Evolutionary conservation across 1,284 basidiomycete species (phyloP).

Genomic region (Xanthoconium separans): DNA sequence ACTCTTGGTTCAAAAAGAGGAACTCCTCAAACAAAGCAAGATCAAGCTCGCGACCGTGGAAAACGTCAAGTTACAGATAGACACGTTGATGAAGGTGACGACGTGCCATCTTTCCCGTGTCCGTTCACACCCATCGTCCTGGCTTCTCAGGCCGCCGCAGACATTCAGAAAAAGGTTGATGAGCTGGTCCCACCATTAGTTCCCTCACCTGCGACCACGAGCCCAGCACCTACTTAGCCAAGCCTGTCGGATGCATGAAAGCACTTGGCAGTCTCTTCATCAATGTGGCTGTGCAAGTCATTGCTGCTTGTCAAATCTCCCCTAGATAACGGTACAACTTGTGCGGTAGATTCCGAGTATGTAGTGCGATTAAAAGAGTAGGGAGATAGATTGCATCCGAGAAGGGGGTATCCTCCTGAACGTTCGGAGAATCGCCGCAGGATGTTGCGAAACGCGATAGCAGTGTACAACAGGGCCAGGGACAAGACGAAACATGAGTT

Average conservation of each 20-base stretch:
- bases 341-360: constrained; percentile 24
- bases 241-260: not conserved
- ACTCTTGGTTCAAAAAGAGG: constrained; percentile 64
- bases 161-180: constrained; percentile 72
- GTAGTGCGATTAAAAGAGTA: constrained; percentile 20
- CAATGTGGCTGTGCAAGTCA: constrained; percentile 6
- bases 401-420: constrained; percentile 30
- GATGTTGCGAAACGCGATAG: constrained; percentile 14
- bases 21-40: constrained; percentile 71
- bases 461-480: constrained; percentile 8
- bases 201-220: constrained; percentile 26
- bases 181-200: constrained; percentile 54
- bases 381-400: constrained; percentile 19
- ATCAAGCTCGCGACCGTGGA: constrained; percentile 65
- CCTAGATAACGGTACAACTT: constrained; percentile 35
- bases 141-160: constrained; percentile 54
- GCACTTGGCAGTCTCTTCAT: not conserved
- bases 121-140: constrained; percentile 14
- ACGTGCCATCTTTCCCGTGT: constrained; percentile 3
- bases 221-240: constrained; percentile 23
- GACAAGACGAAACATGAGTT: constrained; percentile 6
- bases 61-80: constrained; percentile 69
- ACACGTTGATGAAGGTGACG: constrained; percentile 66
- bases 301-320: constrained; percentile 14
- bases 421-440: constrained; percentile 14